These are phyloP conservation scores for Ascoidea tarda DNA, from an alignment of 805 yeast species.

Conservation along the genomic window DNA sequence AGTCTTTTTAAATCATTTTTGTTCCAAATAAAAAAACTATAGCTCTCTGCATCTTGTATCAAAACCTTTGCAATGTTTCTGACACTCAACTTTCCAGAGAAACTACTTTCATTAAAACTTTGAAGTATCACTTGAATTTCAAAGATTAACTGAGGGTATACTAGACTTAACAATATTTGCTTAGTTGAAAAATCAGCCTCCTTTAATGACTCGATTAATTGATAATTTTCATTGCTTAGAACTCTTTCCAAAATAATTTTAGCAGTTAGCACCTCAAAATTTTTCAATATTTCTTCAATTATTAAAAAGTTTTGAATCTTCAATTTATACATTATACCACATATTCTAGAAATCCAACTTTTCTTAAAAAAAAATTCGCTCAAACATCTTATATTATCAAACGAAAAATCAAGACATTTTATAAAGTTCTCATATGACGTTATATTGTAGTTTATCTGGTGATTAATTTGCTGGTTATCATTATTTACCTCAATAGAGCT, in stretches of 20 bases:
- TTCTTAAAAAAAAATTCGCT: slow-evolving; percentile 16
- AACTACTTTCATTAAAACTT: slow-evolving; percentile 17
- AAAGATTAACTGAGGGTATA: slow-evolving; percentile 6
- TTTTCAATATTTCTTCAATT: not conserved
- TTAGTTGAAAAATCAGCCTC: slow-evolving; percentile 5
- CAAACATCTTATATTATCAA: slow-evolving; percentile 18
- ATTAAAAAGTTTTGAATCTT: slow-evolving; percentile 8
- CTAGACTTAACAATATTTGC: slow-evolving; percentile 4
- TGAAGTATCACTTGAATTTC: slow-evolving; percentile 1
- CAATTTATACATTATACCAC: slow-evolving; percentile 19
- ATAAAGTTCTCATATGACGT: slow-evolving; percentile 16
- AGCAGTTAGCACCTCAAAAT: slow-evolving; percentile 1
- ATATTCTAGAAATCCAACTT: slow-evolving; percentile 21
- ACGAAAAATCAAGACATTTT: slow-evolving; percentile 16
- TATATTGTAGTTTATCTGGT: slow-evolving; percentile 8
- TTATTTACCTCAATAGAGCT: slow-evolving; percentile 11
- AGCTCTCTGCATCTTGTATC: slow-evolving; percentile 8
- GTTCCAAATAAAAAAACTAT: slow-evolving; percentile 7
- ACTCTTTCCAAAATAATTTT: slow-evolving; percentile 2
- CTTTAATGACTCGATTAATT: slow-evolving; percentile 3
- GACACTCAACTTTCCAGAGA: slow-evolving; percentile 11
- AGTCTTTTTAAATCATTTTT: slow-evolving; percentile 5
- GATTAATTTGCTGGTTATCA: not conserved
- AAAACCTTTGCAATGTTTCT: slow-evolving; percentile 13
- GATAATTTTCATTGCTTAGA: slow-evolving; percentile 4